A percentile compares a stretch with the other conserved stretches of the same genome.
phyloP scores from a whole-genome alignment of 2,329 filamentous ascomycete genomes.

The Aspergillus nomiae region DNA sequence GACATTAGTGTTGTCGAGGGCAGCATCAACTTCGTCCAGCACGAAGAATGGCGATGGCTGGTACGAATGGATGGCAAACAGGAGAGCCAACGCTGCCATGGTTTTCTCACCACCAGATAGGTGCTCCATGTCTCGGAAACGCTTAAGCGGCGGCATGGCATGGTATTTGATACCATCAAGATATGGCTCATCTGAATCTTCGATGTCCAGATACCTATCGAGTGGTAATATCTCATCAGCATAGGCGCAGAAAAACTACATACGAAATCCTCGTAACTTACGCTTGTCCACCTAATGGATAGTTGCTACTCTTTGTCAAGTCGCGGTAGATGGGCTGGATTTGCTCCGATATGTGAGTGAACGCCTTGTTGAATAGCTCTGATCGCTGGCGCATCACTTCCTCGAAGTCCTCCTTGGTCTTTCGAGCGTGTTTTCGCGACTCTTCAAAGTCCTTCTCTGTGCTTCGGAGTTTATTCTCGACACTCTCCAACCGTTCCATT shows the following conservation, averaged over 20 bases:
- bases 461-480: conserved; percentile 77
- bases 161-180: conserved; percentile 96
- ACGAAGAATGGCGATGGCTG: conserved; percentile 97
- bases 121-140: conserved; percentile 99
- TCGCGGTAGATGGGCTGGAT: conserved; percentile 95
- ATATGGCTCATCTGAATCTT: conserved; percentile 95
- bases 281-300: conserved; percentile 83
- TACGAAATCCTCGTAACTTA: conserved; percentile 30
- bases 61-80: conserved; percentile 96
- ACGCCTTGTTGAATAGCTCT: conserved; percentile 93
- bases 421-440: conserved; percentile 72
- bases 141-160: conserved; percentile 96
- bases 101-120: conserved; percentile 97
- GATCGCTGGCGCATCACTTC: conserved; percentile 78
- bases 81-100: conserved; percentile 92
- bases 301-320: conserved; percentile 85
- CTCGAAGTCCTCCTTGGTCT: conserved; percentile 80
- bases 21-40: conserved; percentile 95
- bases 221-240: conserved; percentile 13
- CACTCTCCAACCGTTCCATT: conserved; percentile 83
- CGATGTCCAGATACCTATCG: conserved; percentile 80
- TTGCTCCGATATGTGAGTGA: conserved; percentile 90
- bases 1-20: conserved; percentile 97
- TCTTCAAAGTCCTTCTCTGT: conserved; percentile 90
- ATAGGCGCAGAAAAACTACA: neutral